Base-by-base conservation (phyloP, 164 flowering plant species). In the Aristolochia contorta region DNA sequence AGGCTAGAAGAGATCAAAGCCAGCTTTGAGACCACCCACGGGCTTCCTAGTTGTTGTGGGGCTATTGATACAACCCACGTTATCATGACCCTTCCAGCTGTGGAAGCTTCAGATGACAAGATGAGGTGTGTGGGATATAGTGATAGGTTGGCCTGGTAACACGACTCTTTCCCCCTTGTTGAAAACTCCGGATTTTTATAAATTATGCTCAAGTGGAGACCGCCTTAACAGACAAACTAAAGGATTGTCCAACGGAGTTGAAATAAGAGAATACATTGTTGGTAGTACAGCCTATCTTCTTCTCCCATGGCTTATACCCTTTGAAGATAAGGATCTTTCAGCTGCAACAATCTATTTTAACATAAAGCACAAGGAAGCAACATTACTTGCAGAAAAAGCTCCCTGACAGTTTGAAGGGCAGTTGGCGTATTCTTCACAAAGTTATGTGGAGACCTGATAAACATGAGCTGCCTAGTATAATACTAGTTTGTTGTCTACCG, bases 401-500 rank as follows among this genome's bases (percentile, higher is more conserved):
- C 81, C 87, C 54, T 73, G 80, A 47, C 89, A 76, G 62, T 71
- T n/a, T 92, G 47, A 92, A 92, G 68, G 93, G 96, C 10, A 75
- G 78, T 66, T 92, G 98, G 98, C 84, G 96, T 66, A 92, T 92
- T 48, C 88, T 92, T 54, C 86, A 78, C 76, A 87, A 86, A 79
- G 98, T 89, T 15, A 84, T 92, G 96, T 92, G 98, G 98, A 80
- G 96, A 70, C 98, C 98, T 4, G 93, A 92, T 67, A 89, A 84
- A 72, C 69, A 74, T 66, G 89, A 87, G 69, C 72, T 89, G 15
- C 98, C 98, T 0, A 89, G 98, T 66, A 84, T 92, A 18, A 86
- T 92, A 65, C 57, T 89, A 70, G 93, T 86, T 0, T 92, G 98
- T 63, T 92, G 98, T 77, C 74, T 92, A 53, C 90, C 89, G 50